Evolutionary conservation across 2,329 filamentous ascomycete species (phyloP).

Genomic region (Cladosporium velox): DNA sequence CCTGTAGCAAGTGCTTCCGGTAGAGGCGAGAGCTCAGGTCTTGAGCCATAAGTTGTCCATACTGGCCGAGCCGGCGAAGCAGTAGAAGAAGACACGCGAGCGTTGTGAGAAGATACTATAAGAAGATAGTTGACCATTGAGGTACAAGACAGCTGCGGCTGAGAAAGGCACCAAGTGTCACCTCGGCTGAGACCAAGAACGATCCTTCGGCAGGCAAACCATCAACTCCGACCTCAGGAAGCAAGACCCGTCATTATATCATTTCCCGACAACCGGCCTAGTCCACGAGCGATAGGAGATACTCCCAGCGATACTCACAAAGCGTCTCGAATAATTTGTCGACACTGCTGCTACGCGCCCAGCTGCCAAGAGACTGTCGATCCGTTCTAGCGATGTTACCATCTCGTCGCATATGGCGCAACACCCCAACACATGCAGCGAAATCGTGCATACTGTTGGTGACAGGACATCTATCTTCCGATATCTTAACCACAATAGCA

Average conservation of each 20-base stretch:
- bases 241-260: background rate
- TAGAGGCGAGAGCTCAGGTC: background rate
- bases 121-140: slow-evolving; percentile 5
- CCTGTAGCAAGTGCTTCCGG: background rate
- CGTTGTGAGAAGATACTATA: background rate
- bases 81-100: background rate
- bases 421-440: background rate
- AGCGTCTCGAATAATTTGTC: background rate
- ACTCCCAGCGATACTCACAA: background rate
- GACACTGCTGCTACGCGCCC: background rate
- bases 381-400: background rate
- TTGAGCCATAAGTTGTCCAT: background rate
- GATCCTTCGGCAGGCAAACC: background rate
- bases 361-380: background rate
- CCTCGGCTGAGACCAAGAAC: background rate
- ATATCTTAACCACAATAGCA: background rate
- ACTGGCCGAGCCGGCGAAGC: background rate
- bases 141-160: background rate
- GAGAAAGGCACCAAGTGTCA: background rate
- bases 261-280: background rate
- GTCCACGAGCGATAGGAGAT: background rate
- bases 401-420: slow-evolving; percentile 11
- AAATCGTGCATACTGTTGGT: background rate
- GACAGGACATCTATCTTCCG: background rate
- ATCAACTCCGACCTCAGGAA: background rate